Evolutionary conservation across 2,329 filamentous ascomycete species (phyloP).

Genomic region (Parafenestella ontariensis): DNA sequence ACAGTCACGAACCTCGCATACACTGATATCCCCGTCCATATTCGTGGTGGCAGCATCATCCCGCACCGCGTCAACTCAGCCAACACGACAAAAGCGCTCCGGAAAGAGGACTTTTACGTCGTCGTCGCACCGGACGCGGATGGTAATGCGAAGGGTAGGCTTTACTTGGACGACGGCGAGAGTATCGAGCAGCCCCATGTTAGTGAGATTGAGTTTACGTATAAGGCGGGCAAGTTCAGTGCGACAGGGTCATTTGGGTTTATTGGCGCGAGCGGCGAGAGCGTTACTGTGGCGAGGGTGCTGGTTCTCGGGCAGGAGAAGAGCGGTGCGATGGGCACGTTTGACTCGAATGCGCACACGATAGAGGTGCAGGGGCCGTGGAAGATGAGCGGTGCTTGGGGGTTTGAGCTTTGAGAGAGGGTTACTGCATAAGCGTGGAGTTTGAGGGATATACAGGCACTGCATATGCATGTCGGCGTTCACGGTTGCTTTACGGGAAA

Average conservation of each 20-base stretch:
- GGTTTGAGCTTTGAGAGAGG: slow-evolving; percentile 23
- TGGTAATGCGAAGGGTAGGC: slow-evolving; percentile 68
- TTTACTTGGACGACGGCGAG: slow-evolving; percentile 82
- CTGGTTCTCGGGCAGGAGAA: slow-evolving; percentile 36
- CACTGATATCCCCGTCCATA: slow-evolving; percentile 70
- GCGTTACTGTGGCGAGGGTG: slow-evolving; percentile 34
- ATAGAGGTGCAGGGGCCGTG: slow-evolving; percentile 38
- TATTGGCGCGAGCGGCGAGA: slow-evolving; percentile 27
- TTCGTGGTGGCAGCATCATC: slow-evolving; percentile 70
- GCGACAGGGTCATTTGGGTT: slow-evolving; percentile 64
- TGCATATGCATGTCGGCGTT: background rate
- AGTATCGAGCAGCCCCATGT: slow-evolving; percentile 65
- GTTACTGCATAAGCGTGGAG: slow-evolving; percentile 1
- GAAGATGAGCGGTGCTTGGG: slow-evolving; percentile 32
- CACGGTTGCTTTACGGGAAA: background rate
- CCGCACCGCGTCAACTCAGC: slow-evolving; percentile 63
- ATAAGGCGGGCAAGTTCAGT: slow-evolving; percentile 59
- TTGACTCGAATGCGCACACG: slow-evolving; percentile 15
- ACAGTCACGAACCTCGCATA: slow-evolving; percentile 56
- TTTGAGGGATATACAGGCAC: background rate
- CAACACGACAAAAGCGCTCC: slow-evolving; percentile 69
- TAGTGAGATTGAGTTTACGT: slow-evolving; percentile 68
- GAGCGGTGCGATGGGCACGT: slow-evolving; percentile 21
- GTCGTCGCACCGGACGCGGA: slow-evolving; percentile 70
- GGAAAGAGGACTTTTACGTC: slow-evolving; percentile 72